phyloP scores from a whole-genome alignment of 108 stramenopile genomes.

The Licmophora abbreviata region DNA sequence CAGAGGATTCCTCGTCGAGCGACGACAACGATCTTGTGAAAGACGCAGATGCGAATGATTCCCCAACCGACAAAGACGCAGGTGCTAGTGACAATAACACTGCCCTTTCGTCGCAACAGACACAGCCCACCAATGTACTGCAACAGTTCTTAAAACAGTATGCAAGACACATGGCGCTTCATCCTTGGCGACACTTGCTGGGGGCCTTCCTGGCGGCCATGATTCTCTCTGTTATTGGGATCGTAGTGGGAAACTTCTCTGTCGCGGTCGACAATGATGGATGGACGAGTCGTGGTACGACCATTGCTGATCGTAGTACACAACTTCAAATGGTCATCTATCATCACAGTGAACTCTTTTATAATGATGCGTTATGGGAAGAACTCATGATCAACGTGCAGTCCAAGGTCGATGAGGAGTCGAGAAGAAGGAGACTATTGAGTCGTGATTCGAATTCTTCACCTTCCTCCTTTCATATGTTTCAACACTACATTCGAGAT shows the following conservation, averaged over 20 bases:
- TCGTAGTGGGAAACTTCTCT: conserved; percentile 26
- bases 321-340: conserved; percentile 16
- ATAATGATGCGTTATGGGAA: conserved; percentile 18
- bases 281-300: conserved; percentile 38
- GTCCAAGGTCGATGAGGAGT: too few species aligned
- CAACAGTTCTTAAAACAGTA: not conserved
- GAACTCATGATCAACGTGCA: conserved; percentile 34
- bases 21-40: too few species aligned
- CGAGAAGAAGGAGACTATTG: too few species aligned
- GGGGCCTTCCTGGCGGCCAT: not conserved
- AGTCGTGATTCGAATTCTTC: too few species aligned
- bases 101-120: too few species aligned
- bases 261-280: conserved; percentile 31
- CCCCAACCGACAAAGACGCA: too few species aligned
- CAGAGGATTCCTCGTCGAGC: too few species aligned
- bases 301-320: conserved; percentile 31
- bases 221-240: not conserved
- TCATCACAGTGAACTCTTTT: conserved; percentile 15
- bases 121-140: too few species aligned
- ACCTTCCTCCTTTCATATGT: too few species aligned
- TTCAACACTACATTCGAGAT: too few species aligned
- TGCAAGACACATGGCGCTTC: conserved; percentile 4
- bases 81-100: too few species aligned
- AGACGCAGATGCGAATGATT: too few species aligned
- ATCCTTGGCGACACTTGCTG: conserved; percentile 34